These are phyloP conservation scores for Magnaporthales sp. DNA, from an alignment of 2,329 filamentous ascomycete genomes.

Conservation along the genomic window DNA sequence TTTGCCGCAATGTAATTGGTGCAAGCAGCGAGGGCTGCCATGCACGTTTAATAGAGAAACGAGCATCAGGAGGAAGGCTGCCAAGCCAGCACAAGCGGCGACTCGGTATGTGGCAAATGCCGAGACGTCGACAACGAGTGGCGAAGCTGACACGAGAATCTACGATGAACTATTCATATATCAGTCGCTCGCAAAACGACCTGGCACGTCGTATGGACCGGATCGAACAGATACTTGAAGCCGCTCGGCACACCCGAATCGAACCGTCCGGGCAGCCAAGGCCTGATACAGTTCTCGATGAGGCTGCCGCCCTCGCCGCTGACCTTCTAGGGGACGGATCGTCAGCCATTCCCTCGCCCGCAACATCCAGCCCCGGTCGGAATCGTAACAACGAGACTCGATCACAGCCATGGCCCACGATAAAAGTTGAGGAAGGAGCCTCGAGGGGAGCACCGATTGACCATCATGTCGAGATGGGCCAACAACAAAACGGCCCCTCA, in stretches of 20 bases:
- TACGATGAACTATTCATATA: no score
- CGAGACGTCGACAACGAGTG: neutral
- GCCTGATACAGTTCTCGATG: neutral
- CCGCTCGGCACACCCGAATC: neutral
- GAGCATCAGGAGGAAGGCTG: constrained; percentile 2
- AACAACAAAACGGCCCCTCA: neutral
- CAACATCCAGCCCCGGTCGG: neutral
- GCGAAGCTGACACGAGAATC: neutral
- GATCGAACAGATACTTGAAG: constrained; percentile 5
- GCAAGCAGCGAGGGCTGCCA: constrained; percentile 8
- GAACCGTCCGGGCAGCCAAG: neutral
- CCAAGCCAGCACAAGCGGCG: neutral
- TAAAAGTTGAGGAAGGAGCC: neutral
- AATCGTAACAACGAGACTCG: neutral
- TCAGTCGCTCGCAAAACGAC: constrained; percentile 1
- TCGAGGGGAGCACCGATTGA: neutral
- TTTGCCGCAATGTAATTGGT: constrained; percentile 10
- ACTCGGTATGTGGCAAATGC: neutral
- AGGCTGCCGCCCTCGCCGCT: neutral
- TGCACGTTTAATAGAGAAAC: constrained; percentile 7
- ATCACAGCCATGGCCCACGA: neutral
- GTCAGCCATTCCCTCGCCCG: neutral
- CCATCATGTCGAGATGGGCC: neutral
- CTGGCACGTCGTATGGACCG: constrained; percentile 4
- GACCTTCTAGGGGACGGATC: neutral